phyloP scores from a whole-genome alignment of 73 alveolate genomes.

The Tetrahymena thermophila region DNA sequence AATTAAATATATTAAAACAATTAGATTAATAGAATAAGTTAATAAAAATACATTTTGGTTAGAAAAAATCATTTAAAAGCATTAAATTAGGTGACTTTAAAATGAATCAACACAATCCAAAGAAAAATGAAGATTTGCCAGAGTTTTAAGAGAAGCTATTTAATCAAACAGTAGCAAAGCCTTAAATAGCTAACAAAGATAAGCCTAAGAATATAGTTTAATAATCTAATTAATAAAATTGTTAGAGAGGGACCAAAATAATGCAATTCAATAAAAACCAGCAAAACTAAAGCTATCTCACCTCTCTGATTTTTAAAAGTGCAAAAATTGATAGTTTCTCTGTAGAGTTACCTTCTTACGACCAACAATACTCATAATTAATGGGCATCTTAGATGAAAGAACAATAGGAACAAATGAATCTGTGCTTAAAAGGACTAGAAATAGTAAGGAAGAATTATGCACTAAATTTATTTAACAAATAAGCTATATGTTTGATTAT shows the following conservation, averaged over 20 bases:
- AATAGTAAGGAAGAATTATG: background rate
- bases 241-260: background rate
- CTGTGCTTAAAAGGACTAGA: background rate
- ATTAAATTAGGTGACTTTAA: background rate
- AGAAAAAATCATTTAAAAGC: no score
- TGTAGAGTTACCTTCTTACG: background rate
- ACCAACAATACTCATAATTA: background rate
- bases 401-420: background rate
- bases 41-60: background rate
- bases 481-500: background rate
- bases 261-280: background rate
- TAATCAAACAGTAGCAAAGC: background rate
- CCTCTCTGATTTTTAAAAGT: background rate
- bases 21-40: no score
- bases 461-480: background rate
- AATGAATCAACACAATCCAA: background rate
- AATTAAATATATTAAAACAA: no score
- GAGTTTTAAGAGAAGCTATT: background rate
- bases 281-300: background rate
- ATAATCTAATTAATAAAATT: background rate
- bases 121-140: background rate
- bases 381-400: background rate
- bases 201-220: background rate
- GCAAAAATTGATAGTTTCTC: background rate
- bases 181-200: background rate